Evolutionary conservation across 352 stramenopile species (phyloP), one percentile per base, ranked within the genome.

Genomic region (Lagenidium sp.): DNA sequence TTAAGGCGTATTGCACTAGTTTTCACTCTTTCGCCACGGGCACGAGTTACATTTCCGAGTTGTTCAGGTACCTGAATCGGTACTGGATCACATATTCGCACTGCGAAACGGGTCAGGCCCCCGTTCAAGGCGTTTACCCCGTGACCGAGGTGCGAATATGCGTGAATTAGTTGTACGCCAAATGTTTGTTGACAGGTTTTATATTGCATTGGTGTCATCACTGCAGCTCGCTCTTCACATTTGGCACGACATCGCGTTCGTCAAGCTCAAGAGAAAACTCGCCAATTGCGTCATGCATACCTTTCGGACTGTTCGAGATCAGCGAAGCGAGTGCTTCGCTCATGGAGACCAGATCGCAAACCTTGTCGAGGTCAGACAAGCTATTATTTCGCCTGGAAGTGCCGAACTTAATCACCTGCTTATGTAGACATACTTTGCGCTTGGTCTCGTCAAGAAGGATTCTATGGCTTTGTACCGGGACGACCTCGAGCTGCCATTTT

Each of bases 71-170:
- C 37, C 48, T 93, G 66, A 89, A 93, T 39, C 78, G 81, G 19
- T 93, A 91, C 46, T 93, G 81, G 81, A 90, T 93, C 52, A 75
- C 67, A 28, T 93, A 89, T 50, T 87, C 81, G 4, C 81, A 93
- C 32, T 93, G 75, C 24, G 74, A 88, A 49, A 91, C 73, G 19
- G 81, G 81, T 3, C 75, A 91, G 43, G 81, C 81, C 6, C 81
- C 81, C 36, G 76, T 93, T 44, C 76, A 75, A 23, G 81, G 81
- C 16, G 81, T 93, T 26, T 93, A 88, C 53, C 68, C 81, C 5
- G 60, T 93, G 20, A 80, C 79, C 12, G 78, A 93, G 62, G 81
- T 91, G 28, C 8, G 28, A 8, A 13, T 32, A 15, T 32, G 15
- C n/a, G n/a, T n/a, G n/a, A n/a, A n/a, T n/a, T n/a, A n/a, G n/a